phyloP scores from a whole-genome alignment of 2,329 filamentous ascomycete species.

The Calonectria naviculata region DNA sequence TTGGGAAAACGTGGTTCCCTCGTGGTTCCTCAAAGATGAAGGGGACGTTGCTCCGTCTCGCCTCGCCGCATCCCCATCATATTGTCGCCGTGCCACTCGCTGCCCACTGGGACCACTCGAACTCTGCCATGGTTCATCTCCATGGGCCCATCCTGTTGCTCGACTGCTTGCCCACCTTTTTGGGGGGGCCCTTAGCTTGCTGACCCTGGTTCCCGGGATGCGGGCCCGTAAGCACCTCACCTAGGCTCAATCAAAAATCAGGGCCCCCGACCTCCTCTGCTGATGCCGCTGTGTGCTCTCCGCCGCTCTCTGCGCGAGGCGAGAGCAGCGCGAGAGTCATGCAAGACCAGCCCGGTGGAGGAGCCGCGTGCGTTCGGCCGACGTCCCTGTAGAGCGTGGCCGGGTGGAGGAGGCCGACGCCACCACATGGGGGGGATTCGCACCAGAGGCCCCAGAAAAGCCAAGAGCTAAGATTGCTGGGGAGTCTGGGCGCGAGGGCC shows the following conservation, averaged over 20 bases:
- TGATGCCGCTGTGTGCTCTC: not conserved
- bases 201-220: not conserved
- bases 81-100: not conserved
- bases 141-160: constrained; percentile 18
- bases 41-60: constrained; percentile 11
- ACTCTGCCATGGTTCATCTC: constrained; percentile 11
- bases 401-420: constrained; percentile 31
- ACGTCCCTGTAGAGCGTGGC: constrained; percentile 31
- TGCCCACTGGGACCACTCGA: not conserved
- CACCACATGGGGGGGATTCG: constrained; percentile 30
- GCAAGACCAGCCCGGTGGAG: constrained; percentile 21
- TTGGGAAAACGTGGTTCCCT: constrained; percentile 25
- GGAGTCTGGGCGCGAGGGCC: not conserved
- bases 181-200: not conserved
- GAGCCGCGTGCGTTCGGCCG: constrained; percentile 27
- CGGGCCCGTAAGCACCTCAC: constrained; percentile 9
- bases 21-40: constrained; percentile 25
- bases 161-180: constrained; percentile 14
- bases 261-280: not conserved
- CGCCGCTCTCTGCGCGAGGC: not conserved
- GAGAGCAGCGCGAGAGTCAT: constrained; percentile 18
- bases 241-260: not conserved
- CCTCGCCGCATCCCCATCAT: not conserved
- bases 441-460: not conserved
- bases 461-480: constrained; percentile 6